phyloP scores from a whole-genome alignment of 106 monocot species.

The Narthecium ossifragum region DNA sequence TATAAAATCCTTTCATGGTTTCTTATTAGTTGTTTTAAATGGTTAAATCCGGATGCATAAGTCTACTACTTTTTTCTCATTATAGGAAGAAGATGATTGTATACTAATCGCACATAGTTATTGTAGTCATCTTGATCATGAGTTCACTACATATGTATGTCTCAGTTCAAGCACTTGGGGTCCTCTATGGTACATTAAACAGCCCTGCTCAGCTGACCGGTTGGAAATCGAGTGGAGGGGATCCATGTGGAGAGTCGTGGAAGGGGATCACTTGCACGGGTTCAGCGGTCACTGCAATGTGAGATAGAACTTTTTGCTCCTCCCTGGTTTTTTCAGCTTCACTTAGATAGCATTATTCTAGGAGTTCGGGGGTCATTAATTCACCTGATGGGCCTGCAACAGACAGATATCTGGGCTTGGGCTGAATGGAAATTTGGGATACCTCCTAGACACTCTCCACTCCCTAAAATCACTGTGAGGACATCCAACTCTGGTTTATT shows the following conservation, averaged over 20 bases:
- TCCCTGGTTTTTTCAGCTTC: not conserved
- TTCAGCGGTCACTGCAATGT: conserved; percentile 52
- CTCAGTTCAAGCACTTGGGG: conserved; percentile 45
- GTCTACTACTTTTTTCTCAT: too few relatives aligned
- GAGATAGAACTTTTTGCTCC: not conserved
- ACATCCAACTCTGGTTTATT: too few relatives aligned
- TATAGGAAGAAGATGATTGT: too few relatives aligned
- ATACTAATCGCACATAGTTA: too few relatives aligned
- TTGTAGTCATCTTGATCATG: too few relatives aligned
- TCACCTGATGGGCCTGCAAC: not conserved
- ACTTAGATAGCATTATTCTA: too few relatives aligned
- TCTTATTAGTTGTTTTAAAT: too few relatives aligned
- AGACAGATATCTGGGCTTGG: conserved; percentile 64
- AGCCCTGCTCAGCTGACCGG: conserved; percentile 45
- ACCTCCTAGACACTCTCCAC: conserved; percentile 52
- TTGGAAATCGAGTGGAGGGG: conserved; percentile 49
- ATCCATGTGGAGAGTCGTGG: conserved; percentile 68
- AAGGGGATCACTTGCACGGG: conserved; percentile 52
- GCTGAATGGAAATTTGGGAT: conserved; percentile 75
- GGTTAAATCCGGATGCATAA: too few relatives aligned
- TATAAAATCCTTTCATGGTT: too few relatives aligned
- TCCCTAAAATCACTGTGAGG: conserved; percentile 81
- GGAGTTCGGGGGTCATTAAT: too few relatives aligned
- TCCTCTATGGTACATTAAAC: conserved; percentile 43
- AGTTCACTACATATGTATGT: too few relatives aligned